Evolutionary conservation across 371 early-diverging fungal genomes (phyloP), one percentile per base, ranked within the genome.

Genomic region (Mucor plumbeus): DNA sequence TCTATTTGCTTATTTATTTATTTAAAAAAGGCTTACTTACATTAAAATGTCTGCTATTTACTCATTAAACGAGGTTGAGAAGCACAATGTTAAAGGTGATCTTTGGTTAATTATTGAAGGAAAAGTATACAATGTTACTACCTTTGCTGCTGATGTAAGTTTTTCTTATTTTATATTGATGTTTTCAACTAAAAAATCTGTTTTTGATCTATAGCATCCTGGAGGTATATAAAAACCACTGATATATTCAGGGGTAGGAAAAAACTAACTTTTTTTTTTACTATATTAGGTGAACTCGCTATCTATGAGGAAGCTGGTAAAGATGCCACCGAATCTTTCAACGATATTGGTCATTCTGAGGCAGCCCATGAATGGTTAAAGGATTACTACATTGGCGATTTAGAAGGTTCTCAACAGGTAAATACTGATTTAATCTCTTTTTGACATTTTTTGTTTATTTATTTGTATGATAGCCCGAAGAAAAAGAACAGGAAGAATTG

Each of bases 311-410:
- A 84, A 70, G 87, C 78, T 50, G 83, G 82, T 82, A 79, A 79
- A 69, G 94, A 95, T 70, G 92, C 93, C 44, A 91, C 94, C 44
- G 92, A 89, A 59, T 89, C 91, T n/a, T 95, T 95, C 67, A 94
- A 94, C 69, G 95, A 94, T 70, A 91, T 94, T 61, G 91, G 91
- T 40, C 95, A 94, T 82, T 91, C 91, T 34, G 92, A 93, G 39
- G 93, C 93, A 64, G 74, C 77, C 31, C 77, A 78, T 69, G 74
- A 75, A 35, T 73, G 71, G n/a, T 65, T 80, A 57, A 61, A 70
- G 34, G 71, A 77, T 61, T 79, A 76, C 59, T 67, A 62, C 13
- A 61, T 82, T 68, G 80, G 78, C 69, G 68, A 72, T 55, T 61
- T 82, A 40, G 79, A 50, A 26, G 50, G 26, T 11, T 50, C 26